Base-by-base conservation (phyloP, 805 yeast genomes). In the Nakazawaea peltata region DNA sequence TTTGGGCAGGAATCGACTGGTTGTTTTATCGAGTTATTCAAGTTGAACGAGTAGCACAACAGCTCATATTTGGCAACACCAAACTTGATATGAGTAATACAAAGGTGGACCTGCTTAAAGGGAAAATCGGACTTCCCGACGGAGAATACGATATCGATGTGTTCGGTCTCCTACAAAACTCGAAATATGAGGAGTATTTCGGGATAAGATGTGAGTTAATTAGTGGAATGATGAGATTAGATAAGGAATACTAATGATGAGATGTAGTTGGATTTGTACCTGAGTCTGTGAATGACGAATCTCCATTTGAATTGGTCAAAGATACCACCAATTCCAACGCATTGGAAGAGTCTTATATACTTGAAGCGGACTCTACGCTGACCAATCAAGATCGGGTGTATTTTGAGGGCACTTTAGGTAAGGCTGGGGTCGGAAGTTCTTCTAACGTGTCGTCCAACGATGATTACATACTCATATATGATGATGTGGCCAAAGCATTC, bases 121-220 rank as follows among this genome's bases (percentile, higher is more conserved):
- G n/a, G n/a, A n/a, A n/a, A n/a, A n/a, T n/a, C n/a, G n/a, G n/a
- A 30, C 40, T 57, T 15, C 56, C 62, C 0, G 64, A 59, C 44
- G 63, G 63, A 2, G 63, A 59, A 33, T 59, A 57, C 34, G 58
- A 53, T 10, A 34, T 59, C 17, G 61, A 56, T 29, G 30, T 59
- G 36, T 50, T 59, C 5, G 39, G 48, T 15, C 41, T 54, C 12
- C 29, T 37, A 5, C 49, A 48, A 21, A 22, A 33, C 29, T 34
- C 43, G 11, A 34, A 39, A 14, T 26, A 40, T 5, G 41, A 47
- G 2, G 57, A 53, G 8, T 40, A 48, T 9, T 56, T 57, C 38
- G 61, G 59, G 3, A 35, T 56, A 28, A 45, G 57, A 32, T 56
- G 57, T 54, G 43, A 40, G 59, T 53, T n/a, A n/a, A n/a, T n/a